phyloP scores from a whole-genome alignment of 768 basidiomycete species.

The Termitomyces sp. region DNA sequence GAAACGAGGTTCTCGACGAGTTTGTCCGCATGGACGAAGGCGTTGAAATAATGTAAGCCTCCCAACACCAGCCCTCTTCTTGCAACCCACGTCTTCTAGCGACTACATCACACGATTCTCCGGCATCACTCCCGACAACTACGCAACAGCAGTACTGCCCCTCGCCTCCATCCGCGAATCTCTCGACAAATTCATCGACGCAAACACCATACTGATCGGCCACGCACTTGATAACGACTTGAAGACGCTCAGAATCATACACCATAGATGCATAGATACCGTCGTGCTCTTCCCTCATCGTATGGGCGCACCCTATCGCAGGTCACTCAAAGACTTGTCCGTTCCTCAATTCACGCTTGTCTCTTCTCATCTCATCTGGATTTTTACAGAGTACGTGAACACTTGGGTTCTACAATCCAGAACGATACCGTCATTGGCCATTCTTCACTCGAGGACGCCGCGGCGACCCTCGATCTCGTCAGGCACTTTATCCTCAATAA shows the following conservation, averaged over 20 bases:
- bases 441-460: slow-evolving; percentile 86
- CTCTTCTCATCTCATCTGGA: slow-evolving; percentile 6
- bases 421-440: slow-evolving; percentile 76
- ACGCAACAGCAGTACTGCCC: slow-evolving; percentile 58
- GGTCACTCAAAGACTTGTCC: slow-evolving; percentile 80
- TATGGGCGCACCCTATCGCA: slow-evolving; percentile 67
- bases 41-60: slow-evolving; percentile 73
- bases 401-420: slow-evolving; percentile 79
- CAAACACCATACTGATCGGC: slow-evolving; percentile 84
- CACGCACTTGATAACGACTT: slow-evolving; percentile 93
- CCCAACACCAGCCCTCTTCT: slow-evolving; percentile 18
- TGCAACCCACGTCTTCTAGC: slow-evolving; percentile 29
- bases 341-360: slow-evolving; percentile 4
- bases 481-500: slow-evolving; percentile 74
- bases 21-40: slow-evolving; percentile 76
- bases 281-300: slow-evolving; percentile 80
- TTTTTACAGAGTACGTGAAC: slow-evolving; percentile 81
- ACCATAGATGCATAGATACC: slow-evolving; percentile 84
- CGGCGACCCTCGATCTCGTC: slow-evolving; percentile 84
- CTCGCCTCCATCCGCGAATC: slow-evolving; percentile 62
- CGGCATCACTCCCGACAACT: slow-evolving; percentile 59
- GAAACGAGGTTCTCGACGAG: slow-evolving; percentile 76
- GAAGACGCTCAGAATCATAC: slow-evolving; percentile 83
- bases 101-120: slow-evolving; percentile 93
- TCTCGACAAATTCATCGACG: slow-evolving; percentile 65